phyloP scores from a whole-genome alignment of 192 early-diverging fungal genomes.

The Chytriomyces confervae region DNA sequence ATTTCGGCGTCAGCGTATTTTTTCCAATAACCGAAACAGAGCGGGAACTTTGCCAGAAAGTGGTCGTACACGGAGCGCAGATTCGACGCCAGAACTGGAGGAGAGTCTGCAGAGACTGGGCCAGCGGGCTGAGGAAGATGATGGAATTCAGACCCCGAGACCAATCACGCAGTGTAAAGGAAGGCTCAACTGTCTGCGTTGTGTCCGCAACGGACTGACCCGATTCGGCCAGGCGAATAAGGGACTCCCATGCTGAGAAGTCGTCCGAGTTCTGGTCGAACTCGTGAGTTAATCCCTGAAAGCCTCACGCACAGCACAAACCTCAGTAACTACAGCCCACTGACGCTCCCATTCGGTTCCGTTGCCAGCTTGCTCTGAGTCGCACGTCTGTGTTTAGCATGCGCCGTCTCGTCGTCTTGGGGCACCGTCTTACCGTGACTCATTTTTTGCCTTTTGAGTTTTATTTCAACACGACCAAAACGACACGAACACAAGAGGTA shows the following conservation, averaged over 20 bases:
- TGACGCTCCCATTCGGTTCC: conserved; percentile 60
- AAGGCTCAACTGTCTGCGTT: background rate
- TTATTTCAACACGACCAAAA: too few species aligned
- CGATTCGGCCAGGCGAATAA: conserved; percentile 64
- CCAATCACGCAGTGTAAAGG: too few species aligned
- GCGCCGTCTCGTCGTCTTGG: too few species aligned
- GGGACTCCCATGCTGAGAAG: conserved; percentile 73
- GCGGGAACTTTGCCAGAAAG: conserved; percentile 72
- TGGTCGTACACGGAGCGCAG: conserved; percentile 66
- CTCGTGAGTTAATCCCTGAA: background rate
- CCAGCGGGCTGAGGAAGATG: conserved; percentile 24
- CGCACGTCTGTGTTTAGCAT: too few species aligned
- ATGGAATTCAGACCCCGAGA: too few species aligned
- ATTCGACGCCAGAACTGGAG: conserved; percentile 52
- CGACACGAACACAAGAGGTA: too few species aligned
- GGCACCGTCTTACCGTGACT: too few species aligned
- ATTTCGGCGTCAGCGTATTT: conserved; percentile 74
- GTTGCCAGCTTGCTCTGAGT: background rate
- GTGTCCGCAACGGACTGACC: conserved; percentile 36
- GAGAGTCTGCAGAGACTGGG: conserved; percentile 55
- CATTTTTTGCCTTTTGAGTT: too few species aligned
- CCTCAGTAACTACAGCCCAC: conserved; percentile 60
- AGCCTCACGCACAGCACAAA: background rate
- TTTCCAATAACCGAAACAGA: conserved; percentile 83
- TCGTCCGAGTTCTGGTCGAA: conserved; percentile 60